Base-by-base conservation (phyloP, 805 yeast genomes). In the Candida xiaguanensis region DNA sequence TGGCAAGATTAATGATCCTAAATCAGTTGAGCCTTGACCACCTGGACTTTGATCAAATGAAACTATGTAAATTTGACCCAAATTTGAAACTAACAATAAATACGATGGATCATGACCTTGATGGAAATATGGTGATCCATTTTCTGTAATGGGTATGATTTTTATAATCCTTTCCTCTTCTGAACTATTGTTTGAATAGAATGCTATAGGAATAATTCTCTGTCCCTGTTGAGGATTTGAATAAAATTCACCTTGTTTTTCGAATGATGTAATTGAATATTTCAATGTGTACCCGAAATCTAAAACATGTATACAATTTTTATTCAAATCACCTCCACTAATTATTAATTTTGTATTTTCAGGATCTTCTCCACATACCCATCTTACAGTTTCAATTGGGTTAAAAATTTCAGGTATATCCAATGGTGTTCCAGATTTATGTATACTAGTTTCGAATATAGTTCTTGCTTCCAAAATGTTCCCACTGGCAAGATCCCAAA, bases 401-500 rank as follows among this genome's bases (percentile, higher is more conserved):
- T 75, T 55, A 55, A 66, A 55, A 24, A 38, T 38, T 3, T 47
- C 49, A 8, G 49, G 51, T 7, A 51, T 43, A 5, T 34, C 45
- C 14, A 51, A 30, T 1, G 67, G 58, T 36, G 38, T 25, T 0
- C 72, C 72, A 3, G 83, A 80, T 15, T 60, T 54, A 51, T 86
- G 82, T 7, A 88, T 75, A 39, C 78, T 75, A 2, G 78, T 67
- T 36, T 85, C 95, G 44, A 74, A 74, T 4, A 83, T 44, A 1
- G 85, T 74, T 48, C 97, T 74, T 1, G 96, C 93, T 39, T 80
- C 80, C 11, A 93, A 66, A 31, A 79, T 61, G 12, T 77, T 76
- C 0, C 95, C 96, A 26, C 80, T 80, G 23, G 79, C 72, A 1
- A 87, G 84, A 59, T 93, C 99, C 97, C 98, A 93, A 54, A 93